Base-by-base conservation (phyloP, 495 filamentous ascomycete species). In the Pseudomonodictys pantanalensis region DNA sequence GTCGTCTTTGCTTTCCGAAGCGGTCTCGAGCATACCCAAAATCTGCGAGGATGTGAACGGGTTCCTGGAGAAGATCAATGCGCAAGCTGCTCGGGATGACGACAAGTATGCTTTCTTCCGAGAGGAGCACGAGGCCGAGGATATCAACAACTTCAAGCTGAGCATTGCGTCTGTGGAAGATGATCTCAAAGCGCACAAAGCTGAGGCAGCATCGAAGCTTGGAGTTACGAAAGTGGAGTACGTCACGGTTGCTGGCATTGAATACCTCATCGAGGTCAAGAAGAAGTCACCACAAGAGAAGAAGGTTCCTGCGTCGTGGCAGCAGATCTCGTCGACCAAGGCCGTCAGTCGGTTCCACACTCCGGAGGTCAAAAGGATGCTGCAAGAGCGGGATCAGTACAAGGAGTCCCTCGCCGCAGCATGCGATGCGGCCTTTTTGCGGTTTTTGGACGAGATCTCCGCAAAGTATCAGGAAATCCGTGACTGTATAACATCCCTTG, bases 41-140 rank as follows among this genome's bases (percentile, higher is more conserved):
- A 93, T 99, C 35, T 71, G 80, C 11, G 77, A 85, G 0, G 82
- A 84, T 35, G 81, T 97, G 2, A 76, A 84, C 18, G 77, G 70
- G 2, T 91, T 87, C 60, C 81, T 99, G 15, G 86, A 95, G 57
- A 84, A 85, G 58, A 93, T 99, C 71, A 96, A 95, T 60, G 74
- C 85, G 44, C 78, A 92, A 64, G 90, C 95, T 0, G 93, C 93
- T 0, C 84, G 81, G 38, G 84, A 81, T 9, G 88, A 97, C 67
- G 91, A 99, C 73, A 96, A 96, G 62, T 97, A 96, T 68, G 72
- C 80, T 8, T 99, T 99, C 76, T 97, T 99, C 73, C 82, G 87
- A 2, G 89, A 96, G 56, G 82, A 86, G 2, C 79, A 89, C 47
- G 92, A 96, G 68, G 90, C 84, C 1, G 91, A 95, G 6, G 88